Conservation (phyloP, 345 rosid species). For the Salix exigua region DNA sequence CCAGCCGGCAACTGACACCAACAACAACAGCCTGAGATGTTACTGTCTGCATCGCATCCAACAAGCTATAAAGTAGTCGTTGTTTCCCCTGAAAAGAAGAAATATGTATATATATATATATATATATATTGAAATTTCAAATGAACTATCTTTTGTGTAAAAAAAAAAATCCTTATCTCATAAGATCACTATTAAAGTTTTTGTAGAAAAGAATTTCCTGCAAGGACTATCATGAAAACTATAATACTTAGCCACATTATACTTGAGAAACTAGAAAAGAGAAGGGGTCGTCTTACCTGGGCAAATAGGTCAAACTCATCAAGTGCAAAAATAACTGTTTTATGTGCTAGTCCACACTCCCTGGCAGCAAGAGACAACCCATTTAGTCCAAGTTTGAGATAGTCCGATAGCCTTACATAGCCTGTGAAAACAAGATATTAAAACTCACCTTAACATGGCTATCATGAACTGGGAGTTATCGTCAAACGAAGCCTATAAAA, state of each 20-base stretch:
- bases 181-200: not conserved
- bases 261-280: not conserved
- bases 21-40: conserved; percentile 85
- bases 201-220: not conserved
- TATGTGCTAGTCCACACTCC: conserved; percentile 96
- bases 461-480: conserved; percentile 85
- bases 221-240: not conserved
- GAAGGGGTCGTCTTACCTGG: conserved; percentile 52
- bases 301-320: conserved; percentile 92
- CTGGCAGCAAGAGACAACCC: conserved; percentile 40
- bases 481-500: conserved; percentile 81
- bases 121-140: not conserved
- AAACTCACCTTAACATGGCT: conserved; percentile 71
- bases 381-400: conserved; percentile 5
- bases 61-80: conserved; percentile 71
- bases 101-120: not conserved
- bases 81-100: conserved; percentile 69
- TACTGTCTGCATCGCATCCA: conserved; percentile 94
- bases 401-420: not conserved
- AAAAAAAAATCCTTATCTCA: not conserved
- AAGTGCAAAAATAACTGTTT: conserved; percentile 77
- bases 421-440: not conserved
- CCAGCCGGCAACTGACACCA: conserved; percentile 82
- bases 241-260: not conserved
- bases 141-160: not conserved